A percentile compares a stretch with the other conserved stretches of the same genome.
Evolutionary conservation across 1,284 basidiomycete genomes (phyloP).

Genomic region (Trichosporon faecale): DNA sequence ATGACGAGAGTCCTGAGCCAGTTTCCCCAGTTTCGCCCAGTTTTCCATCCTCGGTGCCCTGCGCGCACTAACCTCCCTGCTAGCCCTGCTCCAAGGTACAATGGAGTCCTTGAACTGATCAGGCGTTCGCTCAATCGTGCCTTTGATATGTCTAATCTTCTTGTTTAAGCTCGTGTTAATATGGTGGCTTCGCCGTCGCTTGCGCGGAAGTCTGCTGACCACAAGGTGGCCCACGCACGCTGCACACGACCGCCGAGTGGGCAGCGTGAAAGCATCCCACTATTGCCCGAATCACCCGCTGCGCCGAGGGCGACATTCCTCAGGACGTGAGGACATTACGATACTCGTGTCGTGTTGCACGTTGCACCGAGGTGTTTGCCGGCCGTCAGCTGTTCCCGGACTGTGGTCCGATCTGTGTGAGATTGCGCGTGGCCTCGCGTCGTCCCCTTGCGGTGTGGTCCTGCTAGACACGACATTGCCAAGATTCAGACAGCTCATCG

Average conservation of each 20-base stretch:
- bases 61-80: too few species aligned
- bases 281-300: background rate
- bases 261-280: background rate
- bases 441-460: too few species aligned
- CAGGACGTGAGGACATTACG: background rate
- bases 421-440: too few species aligned
- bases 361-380: background rate
- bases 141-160: constrained; percentile 1
- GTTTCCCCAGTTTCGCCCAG: background rate
- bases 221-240: background rate
- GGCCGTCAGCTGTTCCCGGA: background rate
- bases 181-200: background rate
- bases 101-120: background rate
- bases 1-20: background rate
- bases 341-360: background rate
- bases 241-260: background rate
- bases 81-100: background rate
- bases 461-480: too few species aligned
- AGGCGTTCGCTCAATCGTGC: background rate
- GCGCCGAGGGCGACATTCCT: background rate
- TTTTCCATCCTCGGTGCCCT: background rate
- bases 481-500: too few species aligned
- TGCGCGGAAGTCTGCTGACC: background rate
- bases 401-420: background rate
- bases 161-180: background rate